A percentile compares a stretch with the other conserved stretches of the same genome.
phyloP scores from a whole-genome alignment of 345 rosid species.

The Bruguiera sexangula region DNA sequence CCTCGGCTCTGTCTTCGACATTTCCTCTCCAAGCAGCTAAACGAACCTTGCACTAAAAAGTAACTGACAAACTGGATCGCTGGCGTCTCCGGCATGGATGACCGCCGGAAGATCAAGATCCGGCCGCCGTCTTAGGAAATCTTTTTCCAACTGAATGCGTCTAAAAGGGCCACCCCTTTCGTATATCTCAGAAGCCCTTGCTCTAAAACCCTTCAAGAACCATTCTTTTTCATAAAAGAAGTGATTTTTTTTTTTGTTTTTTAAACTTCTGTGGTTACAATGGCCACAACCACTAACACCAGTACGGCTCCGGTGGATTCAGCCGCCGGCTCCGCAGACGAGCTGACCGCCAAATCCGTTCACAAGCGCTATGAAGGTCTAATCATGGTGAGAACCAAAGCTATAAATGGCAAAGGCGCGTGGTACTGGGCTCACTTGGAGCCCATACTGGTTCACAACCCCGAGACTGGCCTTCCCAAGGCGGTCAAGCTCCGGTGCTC shows the following conservation, averaged over 20 bases:
- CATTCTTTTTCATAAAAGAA: constrained; percentile 8
- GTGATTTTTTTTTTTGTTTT: constrained; percentile 11
- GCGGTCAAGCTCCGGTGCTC: constrained; percentile 97
- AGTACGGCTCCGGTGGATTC: constrained; percentile 37
- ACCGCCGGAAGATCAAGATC: constrained; percentile 42
- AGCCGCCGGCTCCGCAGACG: constrained; percentile 51
- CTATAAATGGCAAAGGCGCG: constrained; percentile 94
- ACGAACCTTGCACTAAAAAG: constrained; percentile 25
- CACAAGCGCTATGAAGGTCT: constrained; percentile 88
- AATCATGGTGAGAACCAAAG: constrained; percentile 77
- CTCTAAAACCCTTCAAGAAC: neutral
- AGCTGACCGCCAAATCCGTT: constrained; percentile 63
- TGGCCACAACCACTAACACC: constrained; percentile 26
- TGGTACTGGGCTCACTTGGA: constrained; percentile 99
- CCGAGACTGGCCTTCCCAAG: constrained; percentile 86
- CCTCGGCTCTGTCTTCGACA: constrained; percentile 21
- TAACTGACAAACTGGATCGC: constrained; percentile 2
- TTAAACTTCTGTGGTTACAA: constrained; percentile 2
- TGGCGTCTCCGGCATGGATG: constrained; percentile 31
- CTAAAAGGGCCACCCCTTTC: neutral
- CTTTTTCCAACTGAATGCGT: constrained; percentile 38
- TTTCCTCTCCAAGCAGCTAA: constrained; percentile 23
- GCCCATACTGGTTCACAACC: constrained; percentile 79
- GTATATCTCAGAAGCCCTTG: constrained; percentile 6
- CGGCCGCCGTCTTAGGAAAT: constrained; percentile 40